Conservation (phyloP, 2,329 filamentous ascomycete genomes). For the Lecanicillium sp. region DNA sequence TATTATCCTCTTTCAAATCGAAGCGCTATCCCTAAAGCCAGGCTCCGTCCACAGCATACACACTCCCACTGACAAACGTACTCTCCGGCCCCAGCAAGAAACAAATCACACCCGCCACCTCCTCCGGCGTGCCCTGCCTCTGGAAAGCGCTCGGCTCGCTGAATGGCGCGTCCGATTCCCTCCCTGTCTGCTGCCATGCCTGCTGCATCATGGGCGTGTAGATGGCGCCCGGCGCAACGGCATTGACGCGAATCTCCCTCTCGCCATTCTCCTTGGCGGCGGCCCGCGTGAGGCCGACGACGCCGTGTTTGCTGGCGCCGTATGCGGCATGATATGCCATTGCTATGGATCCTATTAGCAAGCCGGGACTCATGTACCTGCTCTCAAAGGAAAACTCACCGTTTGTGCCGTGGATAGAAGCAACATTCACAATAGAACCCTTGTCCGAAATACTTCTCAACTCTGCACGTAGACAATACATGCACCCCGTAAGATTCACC, state of each 20-base stretch:
- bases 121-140: constrained; percentile 34
- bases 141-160: constrained; percentile 33
- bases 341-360: too few relatives aligned
- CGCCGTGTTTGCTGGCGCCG: constrained; percentile 30
- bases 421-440: constrained; percentile 52
- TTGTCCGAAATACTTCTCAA: constrained; percentile 30
- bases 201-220: constrained; percentile 42
- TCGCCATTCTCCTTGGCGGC: constrained; percentile 32
- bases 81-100: constrained; percentile 28
- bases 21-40: constrained; percentile 26
- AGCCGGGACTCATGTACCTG: too few relatives aligned
- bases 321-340: constrained; percentile 27
- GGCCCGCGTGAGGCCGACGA: constrained; percentile 27
- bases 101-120: constrained; percentile 25
- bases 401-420: constrained; percentile 37
- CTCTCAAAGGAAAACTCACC: constrained; percentile 30
- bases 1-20: too few relatives aligned
- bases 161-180: constrained; percentile 29
- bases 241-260: constrained; percentile 37
- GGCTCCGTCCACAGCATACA: constrained; percentile 38
- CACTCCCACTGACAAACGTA: constrained; percentile 26
- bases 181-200: constrained; percentile 26
- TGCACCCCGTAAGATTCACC: constrained; percentile 42
- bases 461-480: constrained; percentile 42
- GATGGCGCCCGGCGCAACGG: constrained; percentile 40